These are phyloP conservation scores for Mucor piriformis DNA, from an alignment of 371 early-diverging fungal species.

Conservation along the genomic window DNA sequence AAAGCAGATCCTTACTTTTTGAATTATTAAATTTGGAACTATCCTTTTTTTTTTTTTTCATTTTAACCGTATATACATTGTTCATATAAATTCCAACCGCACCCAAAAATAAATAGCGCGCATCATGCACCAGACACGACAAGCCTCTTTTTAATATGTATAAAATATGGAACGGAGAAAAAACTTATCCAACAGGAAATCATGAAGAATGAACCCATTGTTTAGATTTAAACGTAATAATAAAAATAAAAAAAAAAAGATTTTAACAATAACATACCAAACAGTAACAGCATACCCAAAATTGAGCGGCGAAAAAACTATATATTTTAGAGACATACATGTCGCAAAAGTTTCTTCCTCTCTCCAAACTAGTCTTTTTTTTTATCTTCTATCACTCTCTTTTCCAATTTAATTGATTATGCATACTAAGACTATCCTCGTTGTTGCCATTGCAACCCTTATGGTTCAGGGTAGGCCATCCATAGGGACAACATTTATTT, in stretches of 20 bases:
- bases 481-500: too few species aligned
- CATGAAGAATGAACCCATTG: background rate
- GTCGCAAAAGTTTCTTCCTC: background rate
- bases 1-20: too few species aligned
- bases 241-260: slow-evolving; percentile 1
- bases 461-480: slow-evolving; percentile 18
- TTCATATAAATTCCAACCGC: slow-evolving; percentile 12
- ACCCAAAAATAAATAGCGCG: background rate
- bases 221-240: slow-evolving; percentile 2
- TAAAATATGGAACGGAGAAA: background rate
- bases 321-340: background rate
- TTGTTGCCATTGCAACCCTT: slow-evolving; percentile 21
- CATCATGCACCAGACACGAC: background rate
- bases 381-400: background rate
- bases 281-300: background rate
- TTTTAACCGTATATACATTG: background rate
- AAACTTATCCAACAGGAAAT: background rate
- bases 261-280: background rate
- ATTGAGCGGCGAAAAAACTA: background rate
- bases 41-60: background rate
- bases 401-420: background rate
- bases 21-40: too few species aligned
- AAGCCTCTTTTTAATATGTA: background rate
- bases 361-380: background rate
- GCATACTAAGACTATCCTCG: slow-evolving; percentile 23